Percentiles rank a stretch among this genome's conserved stretches.
Evolutionary conservation across 2,329 filamentous ascomycete genomes (phyloP).

Genomic region (Exophiala oligosperma): DNA sequence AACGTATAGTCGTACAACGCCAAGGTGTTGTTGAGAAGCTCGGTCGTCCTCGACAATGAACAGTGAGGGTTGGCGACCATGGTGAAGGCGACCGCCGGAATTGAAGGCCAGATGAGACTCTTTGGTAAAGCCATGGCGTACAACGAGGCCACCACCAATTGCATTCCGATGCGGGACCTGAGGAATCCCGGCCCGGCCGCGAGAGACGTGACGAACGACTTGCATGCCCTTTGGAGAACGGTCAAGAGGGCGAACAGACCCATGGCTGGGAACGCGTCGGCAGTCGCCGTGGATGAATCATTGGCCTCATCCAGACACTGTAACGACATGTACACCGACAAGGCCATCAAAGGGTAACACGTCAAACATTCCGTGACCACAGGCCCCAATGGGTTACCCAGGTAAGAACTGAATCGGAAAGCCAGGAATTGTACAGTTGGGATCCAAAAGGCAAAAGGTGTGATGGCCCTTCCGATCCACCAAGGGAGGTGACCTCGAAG

Average conservation of each 20-base stretch:
- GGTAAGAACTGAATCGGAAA: slow-evolving; percentile 62
- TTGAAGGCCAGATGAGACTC: slow-evolving; percentile 62
- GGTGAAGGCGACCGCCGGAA: slow-evolving; percentile 68
- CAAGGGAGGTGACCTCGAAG: slow-evolving; percentile 53
- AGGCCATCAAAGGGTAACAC: slow-evolving; percentile 65
- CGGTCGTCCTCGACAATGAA: slow-evolving; percentile 60
- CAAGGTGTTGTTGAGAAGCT: slow-evolving; percentile 66
- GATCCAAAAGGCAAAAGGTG: slow-evolving; percentile 72
- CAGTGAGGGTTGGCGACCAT: slow-evolving; percentile 73
- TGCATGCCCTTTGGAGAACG: slow-evolving; percentile 43
- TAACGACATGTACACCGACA: slow-evolving; percentile 65
- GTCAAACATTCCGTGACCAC: slow-evolving; percentile 72
- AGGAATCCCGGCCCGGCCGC: slow-evolving; percentile 61
- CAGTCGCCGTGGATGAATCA: slow-evolving; percentile 52
- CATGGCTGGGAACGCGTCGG: slow-evolving; percentile 65
- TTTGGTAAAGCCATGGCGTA: slow-evolving; percentile 71
- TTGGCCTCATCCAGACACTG: slow-evolving; percentile 59
- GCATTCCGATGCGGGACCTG: slow-evolving; percentile 70
- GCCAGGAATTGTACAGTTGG: slow-evolving; percentile 72
- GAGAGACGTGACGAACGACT: slow-evolving; percentile 44
- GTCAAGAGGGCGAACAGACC: slow-evolving; percentile 67
- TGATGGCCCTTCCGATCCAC: slow-evolving; percentile 53
- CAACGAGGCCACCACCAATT: slow-evolving; percentile 64
- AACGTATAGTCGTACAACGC: slow-evolving; percentile 68
- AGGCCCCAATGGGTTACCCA: slow-evolving; percentile 73